These are phyloP conservation scores for Scenedesmus sp. DNA, from an alignment of 163 green algal genomes.

Conservation along the genomic window DNA sequence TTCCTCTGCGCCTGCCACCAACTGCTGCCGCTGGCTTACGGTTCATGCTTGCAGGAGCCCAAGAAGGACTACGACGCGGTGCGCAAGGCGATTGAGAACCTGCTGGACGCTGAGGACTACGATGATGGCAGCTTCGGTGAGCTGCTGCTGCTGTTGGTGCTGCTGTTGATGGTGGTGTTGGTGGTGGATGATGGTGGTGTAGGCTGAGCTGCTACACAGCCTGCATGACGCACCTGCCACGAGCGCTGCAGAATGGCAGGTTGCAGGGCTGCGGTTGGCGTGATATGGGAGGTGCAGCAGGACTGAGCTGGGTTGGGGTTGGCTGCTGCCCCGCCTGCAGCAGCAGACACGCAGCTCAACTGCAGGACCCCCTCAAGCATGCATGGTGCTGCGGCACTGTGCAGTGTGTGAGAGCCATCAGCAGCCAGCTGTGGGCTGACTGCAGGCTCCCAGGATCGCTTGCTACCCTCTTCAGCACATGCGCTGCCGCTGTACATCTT, in stretches of 20 bases:
- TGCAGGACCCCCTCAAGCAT: too few relatives aligned
- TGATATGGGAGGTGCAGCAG: too few relatives aligned
- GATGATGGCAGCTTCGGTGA: conserved; percentile 86
- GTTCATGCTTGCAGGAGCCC: conserved; percentile 22
- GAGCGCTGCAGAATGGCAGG: too few relatives aligned
- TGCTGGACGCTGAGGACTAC: conserved; percentile 79
- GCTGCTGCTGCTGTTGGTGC: not conserved
- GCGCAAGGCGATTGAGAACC: conserved; percentile 71
- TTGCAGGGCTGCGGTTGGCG: too few relatives aligned
- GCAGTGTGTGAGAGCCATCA: not conserved
- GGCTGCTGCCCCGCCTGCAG: too few relatives aligned
- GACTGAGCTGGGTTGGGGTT: too few relatives aligned
- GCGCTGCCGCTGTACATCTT: not conserved
- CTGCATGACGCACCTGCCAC: too few relatives aligned
- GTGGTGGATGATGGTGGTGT: too few relatives aligned
- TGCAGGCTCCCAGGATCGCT: too few relatives aligned
- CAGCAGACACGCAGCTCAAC: too few relatives aligned
- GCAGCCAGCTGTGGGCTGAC: not conserved
- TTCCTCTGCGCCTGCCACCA: not conserved
- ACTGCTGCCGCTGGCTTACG: not conserved
- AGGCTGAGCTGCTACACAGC: too few relatives aligned
- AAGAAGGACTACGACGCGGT: conserved; percentile 85
- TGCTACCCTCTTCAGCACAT: not conserved
- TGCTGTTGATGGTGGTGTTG: too few relatives aligned
- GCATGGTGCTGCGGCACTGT: not conserved